Base-by-base conservation (phyloP, 331 rosid species). In the Arachis monticola region DNA sequence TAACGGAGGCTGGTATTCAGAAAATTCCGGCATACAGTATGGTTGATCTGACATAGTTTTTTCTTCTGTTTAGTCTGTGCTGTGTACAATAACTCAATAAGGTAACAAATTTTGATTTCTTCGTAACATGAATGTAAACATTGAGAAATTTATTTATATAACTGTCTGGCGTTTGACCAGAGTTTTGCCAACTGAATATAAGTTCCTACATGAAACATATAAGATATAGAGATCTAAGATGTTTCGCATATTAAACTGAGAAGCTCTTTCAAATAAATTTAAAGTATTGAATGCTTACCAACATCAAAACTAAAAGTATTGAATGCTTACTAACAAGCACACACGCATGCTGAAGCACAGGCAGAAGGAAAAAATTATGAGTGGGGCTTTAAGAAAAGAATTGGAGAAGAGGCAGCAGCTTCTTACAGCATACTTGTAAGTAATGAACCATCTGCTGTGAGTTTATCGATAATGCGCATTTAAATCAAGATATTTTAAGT, bases 21-120 rank as follows among this genome's bases (percentile, higher is more conserved):
- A 91, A 91, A 82, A 69, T 70, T 79, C 91, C 97, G 47, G 96
- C 98, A 8, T 91, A 77, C 67, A 89, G 97, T 77, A 61, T 66
- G 80, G 79, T 91, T 80, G 84, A 84, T 32, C 67, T 65, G 64
- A 57, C 74, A 10, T 86, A 48, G 74, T 60, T 13, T 60, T 47
- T 53, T 53, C 60, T 48, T 76, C 55, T 69, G 0, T 46, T 69
- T 41, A 74, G 8, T 38, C 9, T 63, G 17, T 8, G 46, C 27
- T 67, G 12, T 48, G 51, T 51, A 17, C 38, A 32, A 32, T 32
- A 32, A 32, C 38, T 32, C 47, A 3, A 60, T 71, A 41, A 55
- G 38, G 63, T n/a, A 32, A 50, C 46, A 6, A 44, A 50, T 11
- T 48, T 12, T 50, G 5, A 48, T 50, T 7, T 48, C 59, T 66